Evolutionary conservation across 768 basidiomycete species (phyloP).

Genomic region (Auricularia cornea): DNA sequence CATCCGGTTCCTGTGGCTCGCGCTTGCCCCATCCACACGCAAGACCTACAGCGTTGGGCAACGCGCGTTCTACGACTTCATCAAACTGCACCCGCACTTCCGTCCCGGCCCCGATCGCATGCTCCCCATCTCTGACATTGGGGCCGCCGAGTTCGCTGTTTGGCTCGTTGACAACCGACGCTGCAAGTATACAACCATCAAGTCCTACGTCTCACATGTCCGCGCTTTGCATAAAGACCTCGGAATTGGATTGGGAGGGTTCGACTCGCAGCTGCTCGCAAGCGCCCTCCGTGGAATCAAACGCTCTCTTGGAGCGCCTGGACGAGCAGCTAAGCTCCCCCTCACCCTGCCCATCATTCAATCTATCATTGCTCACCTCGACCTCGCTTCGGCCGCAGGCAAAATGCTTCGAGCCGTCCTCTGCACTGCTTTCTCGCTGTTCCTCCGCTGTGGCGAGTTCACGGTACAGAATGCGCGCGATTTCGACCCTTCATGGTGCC

Average conservation of each 20-base stretch:
- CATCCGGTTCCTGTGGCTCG: constrained; percentile 22
- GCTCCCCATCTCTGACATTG: neutral
- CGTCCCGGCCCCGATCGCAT: neutral
- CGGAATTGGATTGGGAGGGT: neutral
- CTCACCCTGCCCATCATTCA: constrained; percentile 6
- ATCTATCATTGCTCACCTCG: constrained; percentile 1
- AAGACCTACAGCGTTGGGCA: constrained; percentile 25
- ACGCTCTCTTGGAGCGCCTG: constrained; percentile 18
- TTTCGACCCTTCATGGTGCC: constrained; percentile 13
- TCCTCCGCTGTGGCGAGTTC: constrained; percentile 19
- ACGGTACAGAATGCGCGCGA: constrained; percentile 6
- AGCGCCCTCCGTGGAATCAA: constrained; percentile 26
- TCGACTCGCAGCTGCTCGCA: neutral
- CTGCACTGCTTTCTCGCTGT: constrained; percentile 15
- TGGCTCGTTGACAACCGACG: neutral
- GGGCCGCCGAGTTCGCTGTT: neutral
- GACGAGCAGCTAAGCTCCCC: constrained; percentile 13
- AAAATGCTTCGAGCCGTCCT: constrained; percentile 11
- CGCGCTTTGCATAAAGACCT: neutral
- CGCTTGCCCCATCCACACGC: constrained; percentile 22
- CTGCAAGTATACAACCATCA: neutral
- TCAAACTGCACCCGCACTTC: constrained; percentile 1
- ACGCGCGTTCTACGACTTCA: constrained; percentile 23
- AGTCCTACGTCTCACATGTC: neutral
- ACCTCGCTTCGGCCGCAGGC: constrained; percentile 2